These are phyloP conservation scores for Lactifluus subvellereus DNA, from an alignment of 768 basidiomycete genomes.

Conservation along the genomic window DNA sequence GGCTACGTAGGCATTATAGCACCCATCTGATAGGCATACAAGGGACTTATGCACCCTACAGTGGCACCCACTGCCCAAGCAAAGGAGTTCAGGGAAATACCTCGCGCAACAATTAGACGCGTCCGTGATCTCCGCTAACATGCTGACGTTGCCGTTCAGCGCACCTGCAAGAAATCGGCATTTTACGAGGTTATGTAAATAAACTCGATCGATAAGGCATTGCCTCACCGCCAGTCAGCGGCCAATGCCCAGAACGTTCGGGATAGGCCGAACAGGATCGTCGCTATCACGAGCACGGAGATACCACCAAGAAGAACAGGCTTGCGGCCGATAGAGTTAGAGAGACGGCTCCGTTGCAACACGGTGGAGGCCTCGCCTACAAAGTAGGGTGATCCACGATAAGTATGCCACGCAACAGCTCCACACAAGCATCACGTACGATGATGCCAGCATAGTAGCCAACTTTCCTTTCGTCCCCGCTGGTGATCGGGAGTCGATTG, in stretches of 20 bases:
- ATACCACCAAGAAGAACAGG: conserved; percentile 41
- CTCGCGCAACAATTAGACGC: conserved; percentile 46
- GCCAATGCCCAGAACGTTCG: conserved; percentile 30
- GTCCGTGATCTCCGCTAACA: conserved; percentile 62
- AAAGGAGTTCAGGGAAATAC: conserved; percentile 33
- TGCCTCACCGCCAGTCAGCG: conserved; percentile 25
- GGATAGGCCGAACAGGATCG: conserved; percentile 34
- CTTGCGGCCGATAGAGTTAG: conserved; percentile 44
- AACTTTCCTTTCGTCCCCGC: background rate
- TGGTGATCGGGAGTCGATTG: background rate
- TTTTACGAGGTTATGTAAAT: background rate
- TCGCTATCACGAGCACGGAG: conserved; percentile 32
- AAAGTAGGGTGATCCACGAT: conserved; percentile 39
- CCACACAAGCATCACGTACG: background rate
- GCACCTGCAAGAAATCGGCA: conserved; percentile 6
- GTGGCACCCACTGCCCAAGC: conserved; percentile 21
- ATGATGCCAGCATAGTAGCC: background rate
- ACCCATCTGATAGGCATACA: background rate
- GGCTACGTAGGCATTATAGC: background rate
- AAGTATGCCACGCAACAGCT: background rate
- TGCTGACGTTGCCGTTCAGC: conserved; percentile 4
- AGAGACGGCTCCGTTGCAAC: conserved; percentile 43
- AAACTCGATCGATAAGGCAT: background rate
- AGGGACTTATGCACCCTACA: background rate
- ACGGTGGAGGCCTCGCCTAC: conserved; percentile 41